Conservation (phyloP, 306 rosid species). For the Castanospermum australe region DNA sequence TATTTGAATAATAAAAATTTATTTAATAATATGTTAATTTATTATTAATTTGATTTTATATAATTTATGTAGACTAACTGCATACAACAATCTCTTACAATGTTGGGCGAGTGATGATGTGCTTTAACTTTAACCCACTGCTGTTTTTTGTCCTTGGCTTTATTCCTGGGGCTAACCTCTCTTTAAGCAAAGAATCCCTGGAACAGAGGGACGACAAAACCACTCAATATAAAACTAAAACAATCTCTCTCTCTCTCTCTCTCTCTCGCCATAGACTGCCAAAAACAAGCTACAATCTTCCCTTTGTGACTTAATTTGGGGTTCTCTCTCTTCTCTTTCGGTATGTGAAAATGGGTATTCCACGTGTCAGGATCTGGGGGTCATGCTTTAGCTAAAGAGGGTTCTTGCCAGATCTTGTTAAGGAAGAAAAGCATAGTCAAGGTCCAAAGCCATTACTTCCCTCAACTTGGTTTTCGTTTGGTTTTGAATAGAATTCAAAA, state of each 20-base stretch:
- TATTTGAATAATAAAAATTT: too few species aligned
- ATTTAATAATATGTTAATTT: too few species aligned
- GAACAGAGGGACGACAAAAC: slow-evolving; percentile 53
- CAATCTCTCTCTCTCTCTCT: slow-evolving; percentile 17
- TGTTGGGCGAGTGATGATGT: slow-evolving; percentile 31
- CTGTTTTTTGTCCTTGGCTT: slow-evolving; percentile 51
- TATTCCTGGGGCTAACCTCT: slow-evolving; percentile 72
- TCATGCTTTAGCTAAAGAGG: slow-evolving; percentile 52
- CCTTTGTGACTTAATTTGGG: background rate
- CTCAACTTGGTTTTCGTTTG: slow-evolving; percentile 21
- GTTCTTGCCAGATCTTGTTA: slow-evolving; percentile 65
- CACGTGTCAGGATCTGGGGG: slow-evolving; percentile 41
- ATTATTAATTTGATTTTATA: too few species aligned
- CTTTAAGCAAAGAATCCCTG: slow-evolving; percentile 93
- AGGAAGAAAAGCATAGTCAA: slow-evolving; percentile 88
- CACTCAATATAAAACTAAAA: background rate
- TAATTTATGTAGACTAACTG: too few species aligned
- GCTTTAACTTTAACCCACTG: slow-evolving; percentile 56
- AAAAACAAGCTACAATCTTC: background rate
- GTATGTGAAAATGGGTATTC: slow-evolving; percentile 9
- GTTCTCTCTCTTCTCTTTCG: slow-evolving; percentile 19
- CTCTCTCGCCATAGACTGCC: too few species aligned
- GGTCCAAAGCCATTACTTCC: slow-evolving; percentile 50
- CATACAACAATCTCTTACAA: too few species aligned
- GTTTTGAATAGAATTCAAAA: slow-evolving; percentile 28